Base-by-base conservation (phyloP, 2,329 filamentous ascomycete species). In the Colletotrichum lindemuthianum region DNA sequence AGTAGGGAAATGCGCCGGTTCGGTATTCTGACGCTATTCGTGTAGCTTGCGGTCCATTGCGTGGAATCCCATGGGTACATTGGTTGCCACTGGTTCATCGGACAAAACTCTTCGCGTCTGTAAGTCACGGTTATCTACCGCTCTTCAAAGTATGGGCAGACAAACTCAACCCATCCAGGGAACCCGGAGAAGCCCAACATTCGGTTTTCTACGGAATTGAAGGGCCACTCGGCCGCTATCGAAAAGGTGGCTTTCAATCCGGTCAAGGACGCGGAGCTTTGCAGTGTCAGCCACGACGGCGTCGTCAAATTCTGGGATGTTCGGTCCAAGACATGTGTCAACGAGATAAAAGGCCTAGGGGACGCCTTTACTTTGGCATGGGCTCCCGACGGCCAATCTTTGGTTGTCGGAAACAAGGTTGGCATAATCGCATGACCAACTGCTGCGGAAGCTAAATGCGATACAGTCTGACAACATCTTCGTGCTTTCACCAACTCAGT, bases 51-150 rank as follows among this genome's bases (percentile, higher is more conserved):
- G 92, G 44, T 90, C 91, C 2, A 89, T 98, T 69, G 90, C 92
- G 43, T 98, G 95, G 95, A 97, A 95, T 69, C 92, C 94, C 0
- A 82, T 92, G 0, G 93, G 95, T 39, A 91, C 88, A 8, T 82
- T 96, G 65, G 88, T 98, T 66, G 95, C 95, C 1, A 96, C 94
- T 0, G 93, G 93, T 3, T 86, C 90, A 6, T 81, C 84, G 32
- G 89, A 92, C 72, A 87, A 86, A 69, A 91, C 86, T 8, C 77
- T 95, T 58, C 88, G 92, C 71, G 89, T 94, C 51, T 95, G 92
- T 88, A 73, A 73, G 85, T 82, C n/a, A 24, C 15, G 43, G 11
- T 13, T 13, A 8, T 50, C 39, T 41, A 16, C 2, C 44, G 41
- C 15, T 37, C 37, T 60, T 34, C n/a, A 16, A 15, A 13, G 24